Percentiles rank a stretch among this genome's conserved stretches.
phyloP scores from a whole-genome alignment of 2,329 filamentous ascomycete species.

The Colletotrichum ledebouriae region DNA sequence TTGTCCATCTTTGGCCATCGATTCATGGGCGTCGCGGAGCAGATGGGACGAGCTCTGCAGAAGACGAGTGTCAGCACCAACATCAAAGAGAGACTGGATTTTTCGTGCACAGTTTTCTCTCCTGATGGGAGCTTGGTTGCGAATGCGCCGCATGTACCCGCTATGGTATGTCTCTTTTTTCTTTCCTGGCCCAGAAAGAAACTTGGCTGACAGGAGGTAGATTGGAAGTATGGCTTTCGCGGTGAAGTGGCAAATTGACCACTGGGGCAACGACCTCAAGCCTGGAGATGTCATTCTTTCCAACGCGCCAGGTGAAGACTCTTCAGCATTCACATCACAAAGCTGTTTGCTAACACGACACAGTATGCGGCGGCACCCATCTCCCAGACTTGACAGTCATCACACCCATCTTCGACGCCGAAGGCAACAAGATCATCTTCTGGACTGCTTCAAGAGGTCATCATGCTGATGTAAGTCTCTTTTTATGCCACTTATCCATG shows the following conservation, averaged over 20 bases:
- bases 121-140: conserved; percentile 79
- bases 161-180: conserved; percentile 60
- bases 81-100: conserved; percentile 85
- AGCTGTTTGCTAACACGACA: conserved; percentile 36
- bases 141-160: conserved; percentile 81
- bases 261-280: conserved; percentile 65
- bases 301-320: conserved; percentile 45
- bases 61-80: conserved; percentile 84
- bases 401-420: conserved; percentile 56
- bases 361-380: conserved; percentile 54
- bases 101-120: conserved; percentile 85
- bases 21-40: conserved; percentile 88
- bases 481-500: not conserved
- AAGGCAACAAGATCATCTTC: conserved; percentile 53
- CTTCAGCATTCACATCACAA: not conserved
- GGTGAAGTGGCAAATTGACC: conserved; percentile 73
- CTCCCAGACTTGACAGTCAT: too few relatives aligned
- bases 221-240: conserved; percentile 85
- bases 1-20: conserved; percentile 83
- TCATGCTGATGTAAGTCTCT: conserved; percentile 71
- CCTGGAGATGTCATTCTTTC: conserved; percentile 54
- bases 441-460: conserved; percentile 78
- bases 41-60: conserved; percentile 85
- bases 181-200: too few relatives aligned
- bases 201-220: not conserved